Percentiles rank a stretch among this genome's conserved stretches.
Evolutionary conservation across 148 eudicot species (phyloP).

Genomic region (Cornus kousa): DNA sequence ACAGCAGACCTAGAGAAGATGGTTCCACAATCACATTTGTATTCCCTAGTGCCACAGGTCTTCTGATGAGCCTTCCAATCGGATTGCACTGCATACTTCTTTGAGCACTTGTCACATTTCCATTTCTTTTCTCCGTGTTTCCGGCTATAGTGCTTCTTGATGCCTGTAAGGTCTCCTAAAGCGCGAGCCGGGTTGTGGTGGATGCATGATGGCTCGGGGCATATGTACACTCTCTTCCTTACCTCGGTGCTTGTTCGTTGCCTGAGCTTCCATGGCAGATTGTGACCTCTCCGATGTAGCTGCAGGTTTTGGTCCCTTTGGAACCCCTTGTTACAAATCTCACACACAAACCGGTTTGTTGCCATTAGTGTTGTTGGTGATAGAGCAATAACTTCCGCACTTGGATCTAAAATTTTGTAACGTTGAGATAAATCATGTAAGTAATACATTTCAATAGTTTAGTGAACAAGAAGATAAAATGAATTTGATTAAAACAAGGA

Average conservation of each 20-base stretch:
- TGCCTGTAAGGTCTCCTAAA: constrained; percentile 54
- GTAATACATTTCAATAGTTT: too few species aligned
- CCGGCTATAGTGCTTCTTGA: constrained; percentile 55
- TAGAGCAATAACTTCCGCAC: constrained; percentile 53
- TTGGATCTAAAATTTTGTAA: constrained; percentile 32
- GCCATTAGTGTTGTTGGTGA: constrained; percentile 64
- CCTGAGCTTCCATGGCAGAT: constrained; percentile 58
- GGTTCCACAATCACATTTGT: constrained; percentile 62
- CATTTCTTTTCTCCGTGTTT: constrained; percentile 63
- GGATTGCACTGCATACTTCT: constrained; percentile 59
- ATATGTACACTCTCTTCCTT: constrained; percentile 42
- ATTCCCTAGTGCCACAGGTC: constrained; percentile 60
- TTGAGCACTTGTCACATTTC: constrained; percentile 60
- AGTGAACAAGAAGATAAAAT: too few species aligned
- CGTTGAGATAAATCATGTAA: too few species aligned
- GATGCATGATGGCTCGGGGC: constrained; percentile 49
- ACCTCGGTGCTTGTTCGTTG: constrained; percentile 50
- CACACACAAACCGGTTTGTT: constrained; percentile 56
- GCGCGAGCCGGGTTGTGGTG: constrained; percentile 54
- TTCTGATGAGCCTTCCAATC: constrained; percentile 67
- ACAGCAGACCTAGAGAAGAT: constrained; percentile 45
- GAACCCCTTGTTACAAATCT: constrained; percentile 60
- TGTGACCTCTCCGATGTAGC: constrained; percentile 54
- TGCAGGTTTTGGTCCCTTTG: constrained; percentile 62
- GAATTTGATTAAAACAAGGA: too few species aligned